Evolutionary conservation across 164 flowering plant genomes (phyloP).

Genomic region (Umbellularia californica): DNA sequence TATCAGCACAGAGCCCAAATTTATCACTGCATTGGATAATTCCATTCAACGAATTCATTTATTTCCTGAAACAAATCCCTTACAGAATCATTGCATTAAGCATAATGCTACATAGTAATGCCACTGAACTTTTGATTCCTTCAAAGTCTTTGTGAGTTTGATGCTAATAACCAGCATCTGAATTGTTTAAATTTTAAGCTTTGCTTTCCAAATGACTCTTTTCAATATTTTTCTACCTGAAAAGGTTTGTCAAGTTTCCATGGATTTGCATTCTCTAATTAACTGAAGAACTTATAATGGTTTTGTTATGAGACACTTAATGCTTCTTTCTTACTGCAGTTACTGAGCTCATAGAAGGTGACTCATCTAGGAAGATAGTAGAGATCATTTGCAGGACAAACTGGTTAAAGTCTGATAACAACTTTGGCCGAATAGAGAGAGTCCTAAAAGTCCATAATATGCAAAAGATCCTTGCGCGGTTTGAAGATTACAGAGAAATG

Average conservation of each 20-base stretch:
- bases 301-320: neutral
- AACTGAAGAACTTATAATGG: neutral
- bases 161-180: too few species aligned
- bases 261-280: neutral
- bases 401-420: conserved; percentile 53
- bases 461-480: conserved; percentile 54
- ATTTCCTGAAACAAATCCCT: too few species aligned
- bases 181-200: too few species aligned
- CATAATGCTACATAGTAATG: too few species aligned
- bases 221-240: neutral
- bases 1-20: too few species aligned
- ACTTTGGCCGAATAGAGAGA: conserved; percentile 47
- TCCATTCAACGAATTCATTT: too few species aligned
- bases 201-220: neutral
- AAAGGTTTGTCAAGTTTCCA: neutral
- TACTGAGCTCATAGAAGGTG: conserved; percentile 62
- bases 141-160: too few species aligned
- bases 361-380: conserved; percentile 61
- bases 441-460: conserved; percentile 65
- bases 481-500: conserved; percentile 63
- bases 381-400: conserved; percentile 63
- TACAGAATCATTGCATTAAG: too few species aligned
- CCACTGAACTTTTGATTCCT: too few species aligned
- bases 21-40: too few species aligned
- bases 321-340: conserved; percentile 28